Conservation (phyloP, 306 rosid species). For the Acacia melanoxylon region DNA sequence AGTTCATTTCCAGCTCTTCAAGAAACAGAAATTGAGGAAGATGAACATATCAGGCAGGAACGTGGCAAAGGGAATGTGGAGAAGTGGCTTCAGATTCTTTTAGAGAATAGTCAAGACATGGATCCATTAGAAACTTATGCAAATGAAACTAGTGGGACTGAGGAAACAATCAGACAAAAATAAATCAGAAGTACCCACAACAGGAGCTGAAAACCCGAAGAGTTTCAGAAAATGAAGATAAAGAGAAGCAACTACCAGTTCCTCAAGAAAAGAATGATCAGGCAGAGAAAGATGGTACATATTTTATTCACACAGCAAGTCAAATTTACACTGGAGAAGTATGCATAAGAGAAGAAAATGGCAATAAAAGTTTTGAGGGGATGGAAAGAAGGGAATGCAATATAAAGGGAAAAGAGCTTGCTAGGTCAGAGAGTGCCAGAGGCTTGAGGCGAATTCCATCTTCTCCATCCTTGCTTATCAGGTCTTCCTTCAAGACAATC, state of each 20-base stretch:
- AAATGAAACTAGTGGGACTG: slow-evolving; percentile 33
- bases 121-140: slow-evolving; percentile 41
- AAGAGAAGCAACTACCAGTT: slow-evolving; percentile 36
- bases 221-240: slow-evolving; percentile 36
- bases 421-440: slow-evolving; percentile 80
- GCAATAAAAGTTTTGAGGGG: slow-evolving; percentile 44
- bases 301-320: slow-evolving; percentile 26
- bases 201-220: slow-evolving; percentile 45
- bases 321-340: slow-evolving; percentile 17
- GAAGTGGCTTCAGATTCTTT: slow-evolving; percentile 91
- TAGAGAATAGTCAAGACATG: slow-evolving; percentile 54
- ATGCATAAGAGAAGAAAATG: slow-evolving; percentile 38
- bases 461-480: slow-evolving; percentile 79
- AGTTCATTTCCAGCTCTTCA: slow-evolving; percentile 37
- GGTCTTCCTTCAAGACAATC: slow-evolving; percentile 67
- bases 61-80: slow-evolving; percentile 95
- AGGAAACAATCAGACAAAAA: slow-evolving; percentile 46
- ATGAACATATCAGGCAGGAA: slow-evolving; percentile 69
- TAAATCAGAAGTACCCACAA: slow-evolving; percentile 54
- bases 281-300: slow-evolving; percentile 25
- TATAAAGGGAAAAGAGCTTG: slow-evolving; percentile 53
- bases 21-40: slow-evolving; percentile 66
- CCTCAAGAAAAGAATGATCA: slow-evolving; percentile 28
- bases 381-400: slow-evolving; percentile 49
- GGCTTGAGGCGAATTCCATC: slow-evolving; percentile 77